Conservation (phyloP, 2,329 filamentous ascomycete genomes). For the Sporothrix dimorphospora region DNA sequence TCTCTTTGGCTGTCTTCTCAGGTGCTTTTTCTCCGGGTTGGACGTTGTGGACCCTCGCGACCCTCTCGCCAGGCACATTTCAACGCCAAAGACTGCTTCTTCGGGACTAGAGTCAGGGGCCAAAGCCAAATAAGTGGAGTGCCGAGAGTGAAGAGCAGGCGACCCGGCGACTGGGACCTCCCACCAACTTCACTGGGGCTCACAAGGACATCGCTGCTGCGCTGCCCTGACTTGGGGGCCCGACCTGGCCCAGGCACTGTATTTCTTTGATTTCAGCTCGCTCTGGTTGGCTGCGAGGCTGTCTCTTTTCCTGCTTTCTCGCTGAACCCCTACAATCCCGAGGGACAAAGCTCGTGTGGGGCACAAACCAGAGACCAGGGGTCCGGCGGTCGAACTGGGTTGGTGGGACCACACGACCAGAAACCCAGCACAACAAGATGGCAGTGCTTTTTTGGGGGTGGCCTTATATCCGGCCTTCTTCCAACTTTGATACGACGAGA, state of each 20-base stretch:
- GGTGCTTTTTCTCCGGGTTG: neutral
- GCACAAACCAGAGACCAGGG: neutral
- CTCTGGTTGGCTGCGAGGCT: conserved; percentile 20
- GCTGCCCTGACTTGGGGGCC: too few species aligned
- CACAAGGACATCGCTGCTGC: neutral
- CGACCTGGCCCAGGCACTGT: neutral
- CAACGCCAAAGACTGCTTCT: neutral
- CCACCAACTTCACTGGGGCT: neutral
- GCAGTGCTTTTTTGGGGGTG: neutral
- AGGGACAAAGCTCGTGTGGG: conserved; percentile 7
- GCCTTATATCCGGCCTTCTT: neutral
- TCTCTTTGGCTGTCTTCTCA: neutral
- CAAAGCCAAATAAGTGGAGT: conserved; percentile 20
- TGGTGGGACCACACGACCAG: conserved; percentile 10
- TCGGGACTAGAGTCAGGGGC: conserved; percentile 23
- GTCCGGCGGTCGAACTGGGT: neutral
- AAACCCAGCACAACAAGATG: neutral
- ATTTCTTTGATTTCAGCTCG: conserved; percentile 14
- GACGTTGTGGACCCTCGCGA: too few species aligned
- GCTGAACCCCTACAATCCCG: neutral
- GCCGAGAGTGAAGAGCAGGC: neutral
- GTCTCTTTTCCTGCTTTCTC: neutral
- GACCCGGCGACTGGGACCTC: neutral
- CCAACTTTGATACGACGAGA: conserved; percentile 12
- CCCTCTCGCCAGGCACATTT: neutral